These are phyloP conservation scores for Suaeda aralocaspica DNA, from an alignment of 148 eudicot species.

Conservation along the genomic window DNA sequence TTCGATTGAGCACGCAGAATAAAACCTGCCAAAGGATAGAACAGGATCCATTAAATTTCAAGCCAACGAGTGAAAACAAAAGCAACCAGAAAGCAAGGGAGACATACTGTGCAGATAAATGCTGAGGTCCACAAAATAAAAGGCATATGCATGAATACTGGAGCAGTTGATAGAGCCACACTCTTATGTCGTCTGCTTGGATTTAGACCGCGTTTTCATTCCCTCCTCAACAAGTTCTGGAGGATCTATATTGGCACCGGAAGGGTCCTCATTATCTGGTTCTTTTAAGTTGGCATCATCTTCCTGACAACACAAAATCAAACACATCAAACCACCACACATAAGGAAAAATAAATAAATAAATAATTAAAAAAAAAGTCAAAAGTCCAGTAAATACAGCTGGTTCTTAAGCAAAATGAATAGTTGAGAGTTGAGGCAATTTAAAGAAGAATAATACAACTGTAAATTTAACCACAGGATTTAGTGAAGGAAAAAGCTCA, in stretches of 20 bases:
- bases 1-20: slow-evolving; percentile 3
- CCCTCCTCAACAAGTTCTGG: slow-evolving; percentile 16
- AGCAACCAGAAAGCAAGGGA: slow-evolving; percentile 3
- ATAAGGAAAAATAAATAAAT: no score
- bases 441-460: no score
- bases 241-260: slow-evolving; percentile 17
- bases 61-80: not conserved
- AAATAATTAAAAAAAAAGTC: no score
- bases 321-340: not conserved
- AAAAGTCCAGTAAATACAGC: no score
- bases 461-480: no score
- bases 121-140: not conserved
- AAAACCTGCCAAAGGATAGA: slow-evolving; percentile 8
- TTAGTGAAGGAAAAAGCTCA: no score
- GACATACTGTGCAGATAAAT: not conserved
- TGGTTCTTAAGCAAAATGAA: no score
- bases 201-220: slow-evolving; percentile 9
- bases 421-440: no score
- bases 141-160: not conserved
- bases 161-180: slow-evolving; percentile 3
- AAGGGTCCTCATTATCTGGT: slow-evolving; percentile 16
- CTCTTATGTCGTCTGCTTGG: slow-evolving; percentile 20
- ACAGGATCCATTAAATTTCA: not conserved
- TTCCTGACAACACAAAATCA: slow-evolving; percentile 4
- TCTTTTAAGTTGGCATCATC: slow-evolving; percentile 16